Evolutionary conservation across 2,329 filamentous ascomycete species (phyloP).

Genomic region (Talaromyces islandicus): DNA sequence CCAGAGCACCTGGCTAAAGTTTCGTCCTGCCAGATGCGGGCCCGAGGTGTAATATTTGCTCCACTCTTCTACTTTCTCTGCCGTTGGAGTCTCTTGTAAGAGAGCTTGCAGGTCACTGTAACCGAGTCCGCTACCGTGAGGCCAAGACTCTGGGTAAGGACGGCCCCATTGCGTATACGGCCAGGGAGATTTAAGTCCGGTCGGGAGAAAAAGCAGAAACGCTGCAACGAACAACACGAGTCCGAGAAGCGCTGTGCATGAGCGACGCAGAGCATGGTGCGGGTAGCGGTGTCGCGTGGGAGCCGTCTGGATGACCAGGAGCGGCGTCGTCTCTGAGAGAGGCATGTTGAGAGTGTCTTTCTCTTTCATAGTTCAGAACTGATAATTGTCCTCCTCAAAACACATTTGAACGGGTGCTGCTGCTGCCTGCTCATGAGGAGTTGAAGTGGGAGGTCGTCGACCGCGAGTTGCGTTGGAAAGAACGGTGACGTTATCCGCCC

Average conservation of each 20-base stretch:
- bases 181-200: conserved; percentile 31
- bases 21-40: conserved; percentile 70
- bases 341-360: conserved; percentile 26
- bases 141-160: conserved; percentile 37
- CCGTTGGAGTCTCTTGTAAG: conserved; percentile 49
- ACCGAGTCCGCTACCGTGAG: conserved; percentile 40
- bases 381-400: not conserved
- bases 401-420: not conserved
- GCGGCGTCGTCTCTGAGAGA: conserved; percentile 34
- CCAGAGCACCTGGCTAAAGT: conserved; percentile 71
- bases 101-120: conserved; percentile 52
- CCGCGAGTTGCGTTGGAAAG: not conserved
- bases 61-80: conserved; percentile 60
- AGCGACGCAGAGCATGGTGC: conserved; percentile 36
- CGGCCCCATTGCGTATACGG: conserved; percentile 36
- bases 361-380: conserved; percentile 23
- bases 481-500: conserved; percentile 1
- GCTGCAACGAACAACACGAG: conserved; percentile 32
- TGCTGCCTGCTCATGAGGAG: not conserved
- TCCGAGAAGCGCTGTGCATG: conserved; percentile 36
- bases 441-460: not conserved
- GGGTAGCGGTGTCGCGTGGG: conserved; percentile 36
- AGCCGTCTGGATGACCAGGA: conserved; percentile 36
- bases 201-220: conserved; percentile 37
- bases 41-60: conserved; percentile 72